A percentile compares a stretch with the other conserved stretches of the same genome.
phyloP scores from a whole-genome alignment of 2,329 filamentous ascomycete species.

The Talaromyces sp. region DNA sequence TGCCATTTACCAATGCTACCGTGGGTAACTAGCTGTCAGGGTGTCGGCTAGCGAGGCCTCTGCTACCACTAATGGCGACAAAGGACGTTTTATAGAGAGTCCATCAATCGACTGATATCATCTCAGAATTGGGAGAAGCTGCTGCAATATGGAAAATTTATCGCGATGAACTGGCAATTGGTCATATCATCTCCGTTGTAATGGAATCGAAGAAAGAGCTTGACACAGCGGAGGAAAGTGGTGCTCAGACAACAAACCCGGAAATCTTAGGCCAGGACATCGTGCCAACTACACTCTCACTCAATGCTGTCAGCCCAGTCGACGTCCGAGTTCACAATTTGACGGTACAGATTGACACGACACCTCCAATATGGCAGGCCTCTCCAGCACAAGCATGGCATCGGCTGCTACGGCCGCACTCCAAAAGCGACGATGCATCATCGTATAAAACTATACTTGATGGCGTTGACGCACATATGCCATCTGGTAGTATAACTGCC shows the following conservation, averaged over 20 bases:
- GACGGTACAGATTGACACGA: slow-evolving; percentile 33
- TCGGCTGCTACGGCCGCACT: slow-evolving; percentile 27
- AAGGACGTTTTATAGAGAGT: neutral
- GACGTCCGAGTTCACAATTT: slow-evolving; percentile 36
- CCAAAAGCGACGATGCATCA: slow-evolving; percentile 12
- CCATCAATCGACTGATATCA: neutral
- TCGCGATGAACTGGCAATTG: neutral
- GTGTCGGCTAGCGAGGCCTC: neutral
- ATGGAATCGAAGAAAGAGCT: slow-evolving; percentile 4
- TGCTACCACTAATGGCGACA: neutral
- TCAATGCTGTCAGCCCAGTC: slow-evolving; percentile 41
- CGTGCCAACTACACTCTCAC: slow-evolving; percentile 32
- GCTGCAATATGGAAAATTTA: neutral
- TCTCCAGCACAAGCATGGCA: slow-evolving; percentile 32
- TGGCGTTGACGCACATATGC: slow-evolving; percentile 62
- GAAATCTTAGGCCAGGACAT: neutral
- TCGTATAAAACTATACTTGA: slow-evolving; percentile 54
- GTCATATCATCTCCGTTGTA: neutral
- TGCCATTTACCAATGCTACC: neutral
- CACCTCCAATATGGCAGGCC: slow-evolving; percentile 33
- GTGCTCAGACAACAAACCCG: neutral
- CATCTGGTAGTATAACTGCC: slow-evolving; percentile 65
- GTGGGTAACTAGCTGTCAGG: neutral
- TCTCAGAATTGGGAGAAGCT: neutral
- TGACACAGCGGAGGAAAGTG: neutral